Evolutionary conservation across 169 alveolate species (phyloP), one percentile per base, ranked within the genome.

Genomic region (Eimeria brunetti): DNA sequence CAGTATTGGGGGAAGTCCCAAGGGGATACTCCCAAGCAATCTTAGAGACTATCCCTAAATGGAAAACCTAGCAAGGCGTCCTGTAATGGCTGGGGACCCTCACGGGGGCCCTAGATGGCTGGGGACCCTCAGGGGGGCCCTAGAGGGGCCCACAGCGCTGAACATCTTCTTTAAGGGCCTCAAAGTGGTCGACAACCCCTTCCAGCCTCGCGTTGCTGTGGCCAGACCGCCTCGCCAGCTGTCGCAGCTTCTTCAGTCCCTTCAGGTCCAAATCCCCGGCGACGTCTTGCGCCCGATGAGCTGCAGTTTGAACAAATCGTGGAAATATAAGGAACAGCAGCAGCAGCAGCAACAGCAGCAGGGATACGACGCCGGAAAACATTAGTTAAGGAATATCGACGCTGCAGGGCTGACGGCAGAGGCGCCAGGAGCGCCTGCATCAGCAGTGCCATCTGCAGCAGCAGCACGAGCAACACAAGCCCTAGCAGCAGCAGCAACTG

Each of bases 141-240:
- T 60, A 91, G 24, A 91, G 44, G 73, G 95, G 95, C 46, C 95
- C 95, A 38, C 71, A 69, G 12, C 73, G 62, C 73, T 78, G 84
- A 1, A 91, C 58, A 78, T 78, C 95, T 60, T 91, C 89, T 60
- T 91, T 91, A 38, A 91, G 91, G 38, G 53, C 38, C 33, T 75
- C 84, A 46, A 91, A 91, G 44, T 91, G 95, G 91, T 75, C 69
- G 20, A 91, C 38, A 41, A 58, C 85, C 5, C 95, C 95, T 64
- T 91, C 95, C 53, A 91, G 83, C 67, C 95, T 84, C 20, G 64
- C 90, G 71, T 91, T 91, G 81, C 85, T 49, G 73, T 64, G 56
- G 51, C 95, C 95, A 3, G 95, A 85, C 6, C 91, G 80, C 69
- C 95, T 71, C 22, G 86, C 53, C 58, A 60, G 56, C 36, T 38